A percentile compares a stretch with the other conserved stretches of the same genome.
These are phyloP conservation scores for Zoysia matrella DNA, from an alignment of 202 grass and related monocot species.

Conservation along the genomic window DNA sequence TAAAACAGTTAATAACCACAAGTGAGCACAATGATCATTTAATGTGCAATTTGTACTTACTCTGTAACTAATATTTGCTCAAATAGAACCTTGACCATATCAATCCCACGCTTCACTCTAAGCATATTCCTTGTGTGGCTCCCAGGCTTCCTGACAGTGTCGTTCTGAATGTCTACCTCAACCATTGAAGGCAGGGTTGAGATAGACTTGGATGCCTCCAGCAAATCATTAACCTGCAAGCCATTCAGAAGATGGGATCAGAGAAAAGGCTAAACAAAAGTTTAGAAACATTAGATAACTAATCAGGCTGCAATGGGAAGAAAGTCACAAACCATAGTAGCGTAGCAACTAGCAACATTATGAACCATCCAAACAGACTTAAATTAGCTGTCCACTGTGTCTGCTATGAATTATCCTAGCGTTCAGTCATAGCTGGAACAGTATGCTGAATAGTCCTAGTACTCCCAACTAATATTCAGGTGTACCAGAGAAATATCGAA, in stretches of 20 bases:
- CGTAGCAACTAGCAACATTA: background rate
- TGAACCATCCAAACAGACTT: background rate
- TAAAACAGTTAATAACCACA: background rate
- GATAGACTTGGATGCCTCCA: constrained; percentile 57
- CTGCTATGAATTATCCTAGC: background rate
- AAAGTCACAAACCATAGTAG: constrained; percentile 2
- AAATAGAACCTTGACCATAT: background rate
- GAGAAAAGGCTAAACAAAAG: constrained; percentile 2
- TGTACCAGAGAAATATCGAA: background rate
- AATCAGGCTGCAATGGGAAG: background rate
- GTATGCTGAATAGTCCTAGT: background rate
- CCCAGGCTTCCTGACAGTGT: too few species aligned
- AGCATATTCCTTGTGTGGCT: too few species aligned
- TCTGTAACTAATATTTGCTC: constrained; percentile 78
- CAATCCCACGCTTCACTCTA: too few species aligned
- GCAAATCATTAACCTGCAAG: constrained; percentile 79
- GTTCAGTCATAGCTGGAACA: too few species aligned
- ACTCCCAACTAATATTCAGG: background rate
- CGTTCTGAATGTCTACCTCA: too few species aligned
- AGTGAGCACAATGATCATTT: background rate
- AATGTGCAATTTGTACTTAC: constrained; percentile 51
- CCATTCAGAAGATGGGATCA: constrained; percentile 13
- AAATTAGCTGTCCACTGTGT: background rate
- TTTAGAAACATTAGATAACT: background rate
- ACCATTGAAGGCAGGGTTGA: too few species aligned